Evolutionary conservation across 129 eudicot genomes (phyloP), one percentile per base, ranked within the genome.

Genomic region (Cynara cardunculus): DNA sequence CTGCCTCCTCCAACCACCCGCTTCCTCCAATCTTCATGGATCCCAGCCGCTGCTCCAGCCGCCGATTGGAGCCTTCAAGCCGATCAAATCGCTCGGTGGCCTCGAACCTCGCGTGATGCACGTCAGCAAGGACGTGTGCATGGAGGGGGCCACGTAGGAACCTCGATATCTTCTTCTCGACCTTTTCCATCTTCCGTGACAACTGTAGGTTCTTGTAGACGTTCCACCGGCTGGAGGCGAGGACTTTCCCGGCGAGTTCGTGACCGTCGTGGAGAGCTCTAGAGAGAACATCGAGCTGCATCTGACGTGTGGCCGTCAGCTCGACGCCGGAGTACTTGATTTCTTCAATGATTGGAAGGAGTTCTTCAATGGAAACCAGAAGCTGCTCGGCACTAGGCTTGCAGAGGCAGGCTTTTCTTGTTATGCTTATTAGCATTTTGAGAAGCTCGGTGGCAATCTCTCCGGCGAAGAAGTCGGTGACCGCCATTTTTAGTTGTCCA

Each of bases 61-160:
- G 70, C 28, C 81, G 81, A 59, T 83, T 44, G 6, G 90, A 83
- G 6, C 82, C 80, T 16, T 90, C 95, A 5, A 91, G 73, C 84
- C 89, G 81, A 81, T 92, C 97, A 66, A 94, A 90, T 83, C 97
- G 81, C 85, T 86, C 93, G 9, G 76, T 79, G 39, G 90, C 69
- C 13, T 87, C 96, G 7, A 90, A 85, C 88, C 92, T 81, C 72
- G 84, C n/a, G 49, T 92, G 99, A 70, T 92, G 99, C 25, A 94
- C 97, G n/a, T 94, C 99, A 14, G 99, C 99, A 5, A 94, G 86
- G 10, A 94, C 85, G 72, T 94, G 97, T 25, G 94, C 97, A 74
- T 87, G 96, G 83, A 94, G 72, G 1, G 93, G 88, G 0, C 93
- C 92, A 22, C 83, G 71, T 28, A 94, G 26, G 73, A 94, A 91